phyloP scores from a whole-genome alignment of 306 rosid genomes.

The Trifolium repens region DNA sequence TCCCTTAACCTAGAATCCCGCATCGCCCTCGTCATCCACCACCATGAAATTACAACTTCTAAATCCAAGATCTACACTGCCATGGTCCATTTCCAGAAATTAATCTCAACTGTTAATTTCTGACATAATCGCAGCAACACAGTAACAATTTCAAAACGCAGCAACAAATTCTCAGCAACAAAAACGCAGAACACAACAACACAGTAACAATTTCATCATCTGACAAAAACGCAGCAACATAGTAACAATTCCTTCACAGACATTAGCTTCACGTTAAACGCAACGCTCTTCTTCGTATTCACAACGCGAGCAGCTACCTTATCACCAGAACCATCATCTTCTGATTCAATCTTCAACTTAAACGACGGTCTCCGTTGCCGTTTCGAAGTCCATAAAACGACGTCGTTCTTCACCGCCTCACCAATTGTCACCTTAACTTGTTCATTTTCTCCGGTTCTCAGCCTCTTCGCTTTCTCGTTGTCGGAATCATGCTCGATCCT shows the following conservation, averaged over 20 bases:
- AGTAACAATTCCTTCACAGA: slow-evolving; percentile 88
- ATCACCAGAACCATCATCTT: slow-evolving; percentile 6
- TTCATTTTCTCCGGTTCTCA: slow-evolving; percentile 26
- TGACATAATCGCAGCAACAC: too few species aligned
- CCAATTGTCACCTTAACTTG: slow-evolving; percentile 10
- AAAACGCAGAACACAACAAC: too few species aligned
- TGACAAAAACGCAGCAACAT: too few species aligned
- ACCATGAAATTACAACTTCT: too few species aligned
- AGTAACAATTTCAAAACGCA: too few species aligned
- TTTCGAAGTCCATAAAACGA: slow-evolving; percentile 41
- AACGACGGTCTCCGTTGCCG: slow-evolving; percentile 55
- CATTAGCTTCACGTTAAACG: slow-evolving; percentile 62
- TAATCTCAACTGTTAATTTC: too few species aligned
- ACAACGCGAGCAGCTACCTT: neutral
- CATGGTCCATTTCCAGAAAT: too few species aligned
- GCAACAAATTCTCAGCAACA: too few species aligned
- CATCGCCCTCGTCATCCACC: too few species aligned
- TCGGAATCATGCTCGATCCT: slow-evolving; percentile 43
- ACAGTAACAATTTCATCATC: too few species aligned
- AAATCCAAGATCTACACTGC: too few species aligned
- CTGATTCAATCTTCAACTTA: slow-evolving; percentile 41
- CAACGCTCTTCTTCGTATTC: slow-evolving; percentile 28
- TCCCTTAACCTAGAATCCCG: too few species aligned
- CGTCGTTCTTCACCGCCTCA: slow-evolving; percentile 38
- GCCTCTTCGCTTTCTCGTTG: slow-evolving; percentile 37